These are phyloP conservation scores for Borovskyia barvae DNA, from an alignment of 208 protist genomes.

Conservation along the genomic window DNA sequence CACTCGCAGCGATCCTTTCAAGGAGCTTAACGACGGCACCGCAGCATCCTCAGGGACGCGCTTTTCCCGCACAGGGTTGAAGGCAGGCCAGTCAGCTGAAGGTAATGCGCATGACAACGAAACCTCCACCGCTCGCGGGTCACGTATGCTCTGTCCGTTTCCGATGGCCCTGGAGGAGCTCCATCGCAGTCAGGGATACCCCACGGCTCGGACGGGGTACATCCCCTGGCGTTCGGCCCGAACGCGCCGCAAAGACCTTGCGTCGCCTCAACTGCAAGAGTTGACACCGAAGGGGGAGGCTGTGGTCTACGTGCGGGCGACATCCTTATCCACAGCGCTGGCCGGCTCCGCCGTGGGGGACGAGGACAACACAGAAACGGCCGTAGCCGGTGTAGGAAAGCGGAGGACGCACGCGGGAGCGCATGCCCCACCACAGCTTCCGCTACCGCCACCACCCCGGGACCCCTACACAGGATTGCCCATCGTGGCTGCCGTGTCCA, in stretches of 20 bases:
- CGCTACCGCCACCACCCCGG: neutral
- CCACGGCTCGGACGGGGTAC: too few species aligned
- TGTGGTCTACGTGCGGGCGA: slow-evolving; percentile 26
- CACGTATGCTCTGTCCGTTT: neutral
- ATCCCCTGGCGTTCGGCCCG: slow-evolving; percentile 20
- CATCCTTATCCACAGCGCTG: too few species aligned
- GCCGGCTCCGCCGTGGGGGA: too few species aligned
- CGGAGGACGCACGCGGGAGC: neutral
- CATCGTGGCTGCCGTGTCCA: too few species aligned
- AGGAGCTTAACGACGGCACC: too few species aligned
- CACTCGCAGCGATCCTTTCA: too few species aligned
- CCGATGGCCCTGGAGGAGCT: slow-evolving; percentile 13
- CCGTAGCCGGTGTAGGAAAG: too few species aligned
- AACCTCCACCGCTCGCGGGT: neutral
- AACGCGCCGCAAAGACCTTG: slow-evolving; percentile 4
- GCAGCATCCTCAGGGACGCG: too few species aligned
- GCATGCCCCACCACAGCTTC: neutral
- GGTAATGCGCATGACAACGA: too few species aligned
- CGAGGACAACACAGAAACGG: too few species aligned
- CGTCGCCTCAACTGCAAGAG: slow-evolving; percentile 13
- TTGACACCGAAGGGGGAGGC: slow-evolving; percentile 7
- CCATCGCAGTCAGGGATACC: slow-evolving; percentile 2
- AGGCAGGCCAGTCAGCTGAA: too few species aligned
- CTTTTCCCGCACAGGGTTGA: too few species aligned
- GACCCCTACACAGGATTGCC: slow-evolving; percentile 22